Conservation (phyloP, 305 asterid species). For the Fraxinus dipetala region DNA sequence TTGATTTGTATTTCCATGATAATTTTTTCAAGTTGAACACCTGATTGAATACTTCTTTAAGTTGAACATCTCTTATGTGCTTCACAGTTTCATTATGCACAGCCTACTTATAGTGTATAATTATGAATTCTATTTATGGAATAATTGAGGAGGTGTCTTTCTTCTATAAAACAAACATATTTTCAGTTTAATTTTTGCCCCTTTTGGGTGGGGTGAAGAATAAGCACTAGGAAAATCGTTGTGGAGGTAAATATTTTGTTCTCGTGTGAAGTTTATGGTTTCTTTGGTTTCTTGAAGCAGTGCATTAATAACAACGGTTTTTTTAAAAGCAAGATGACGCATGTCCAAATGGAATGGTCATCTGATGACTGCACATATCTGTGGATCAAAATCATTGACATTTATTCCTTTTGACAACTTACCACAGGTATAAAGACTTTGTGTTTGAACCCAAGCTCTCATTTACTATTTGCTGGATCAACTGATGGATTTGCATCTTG, state of each 20-base stretch:
- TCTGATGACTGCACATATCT: background rate
- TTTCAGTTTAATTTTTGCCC: background rate
- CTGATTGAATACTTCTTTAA: background rate
- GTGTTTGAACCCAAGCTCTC: constrained; percentile 62
- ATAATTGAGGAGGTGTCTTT: background rate
- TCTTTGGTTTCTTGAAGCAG: background rate
- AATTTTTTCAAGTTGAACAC: background rate
- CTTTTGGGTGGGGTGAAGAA: background rate
- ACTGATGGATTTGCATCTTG: constrained; percentile 74
- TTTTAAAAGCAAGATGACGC: background rate
- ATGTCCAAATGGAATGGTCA: background rate
- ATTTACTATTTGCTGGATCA: constrained; percentile 71
- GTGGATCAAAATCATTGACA: constrained; percentile 11
- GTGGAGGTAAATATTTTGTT: background rate
- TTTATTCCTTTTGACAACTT: constrained; percentile 14
- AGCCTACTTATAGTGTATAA: background rate
- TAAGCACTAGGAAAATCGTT: background rate
- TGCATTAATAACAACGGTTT: background rate
- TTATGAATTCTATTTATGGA: background rate
- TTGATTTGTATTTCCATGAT: background rate
- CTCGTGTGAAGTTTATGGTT: background rate
- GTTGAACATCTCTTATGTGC: background rate
- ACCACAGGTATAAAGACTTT: constrained; percentile 59
- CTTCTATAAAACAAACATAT: background rate
- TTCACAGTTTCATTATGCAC: background rate